Conservation (phyloP, 2,329 filamentous ascomycete species). For the Colletotrichum cordylinicola region DNA sequence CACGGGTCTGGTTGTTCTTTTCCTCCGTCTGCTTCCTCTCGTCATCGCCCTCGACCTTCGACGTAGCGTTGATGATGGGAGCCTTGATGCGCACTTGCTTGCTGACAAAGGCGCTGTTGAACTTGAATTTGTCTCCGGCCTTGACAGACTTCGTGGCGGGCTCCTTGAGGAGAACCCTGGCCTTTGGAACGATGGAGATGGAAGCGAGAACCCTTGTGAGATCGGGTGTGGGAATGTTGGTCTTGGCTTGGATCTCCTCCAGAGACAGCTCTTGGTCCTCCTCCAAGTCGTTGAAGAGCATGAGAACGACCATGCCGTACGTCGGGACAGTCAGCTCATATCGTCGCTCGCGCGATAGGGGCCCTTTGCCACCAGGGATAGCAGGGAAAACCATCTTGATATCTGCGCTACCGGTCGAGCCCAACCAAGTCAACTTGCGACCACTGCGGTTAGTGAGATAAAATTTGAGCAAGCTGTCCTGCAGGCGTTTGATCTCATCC, state of each 20-base stretch:
- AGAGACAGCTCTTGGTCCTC: slow-evolving; percentile 58
- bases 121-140: slow-evolving; percentile 77
- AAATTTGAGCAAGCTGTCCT: slow-evolving; percentile 86
- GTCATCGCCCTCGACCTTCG: slow-evolving; percentile 80
- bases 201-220: slow-evolving; percentile 81
- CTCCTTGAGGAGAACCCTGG: slow-evolving; percentile 79
- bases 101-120: slow-evolving; percentile 82
- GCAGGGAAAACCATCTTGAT: slow-evolving; percentile 80
- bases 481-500: slow-evolving; percentile 73
- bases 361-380: slow-evolving; percentile 70
- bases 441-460: slow-evolving; percentile 90
- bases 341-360: slow-evolving; percentile 68
- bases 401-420: slow-evolving; percentile 78
- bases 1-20: slow-evolving; percentile 75
- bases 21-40: slow-evolving; percentile 75
- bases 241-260: slow-evolving; percentile 83
- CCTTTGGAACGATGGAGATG: slow-evolving; percentile 83
- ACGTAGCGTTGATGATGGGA: slow-evolving; percentile 79
- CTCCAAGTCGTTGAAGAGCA: slow-evolving; percentile 84
- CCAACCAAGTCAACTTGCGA: slow-evolving; percentile 84
- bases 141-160: slow-evolving; percentile 81
- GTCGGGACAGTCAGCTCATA: slow-evolving; percentile 95
- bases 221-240: slow-evolving; percentile 78
- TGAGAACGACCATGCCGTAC: slow-evolving; percentile 86
- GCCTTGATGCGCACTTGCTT: slow-evolving; percentile 90